Evolutionary conservation across 352 stramenopile species (phyloP), one percentile per base, ranked within the genome.

Genomic region (Poterioochromonas sp.): DNA sequence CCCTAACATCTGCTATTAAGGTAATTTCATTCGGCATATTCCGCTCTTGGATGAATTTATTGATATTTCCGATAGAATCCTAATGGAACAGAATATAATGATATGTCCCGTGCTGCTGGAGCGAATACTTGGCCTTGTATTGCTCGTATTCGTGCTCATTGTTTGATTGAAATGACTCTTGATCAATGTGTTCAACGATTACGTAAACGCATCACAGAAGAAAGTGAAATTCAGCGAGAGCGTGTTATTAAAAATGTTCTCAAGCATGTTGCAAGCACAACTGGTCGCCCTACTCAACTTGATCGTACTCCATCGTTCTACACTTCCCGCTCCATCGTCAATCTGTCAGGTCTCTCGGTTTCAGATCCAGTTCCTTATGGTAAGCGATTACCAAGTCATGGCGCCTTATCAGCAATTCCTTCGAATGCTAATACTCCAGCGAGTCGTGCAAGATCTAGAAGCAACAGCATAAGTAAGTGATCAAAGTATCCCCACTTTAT

Each of bases 101-200:
- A 87, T 73, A 88, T 85, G 82, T 80, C 87, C 11, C 40, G 89
- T 76, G 90, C 89, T n/a, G 92, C 92, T 37, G 91, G 98, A 82
- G 88, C 90, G 37, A 92, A 90, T 26, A 93, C 87, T 69, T 97
- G 90, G 90, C 90, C 90, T n/a, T 87, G 92, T 71, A 90, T 99
- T 76, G 86, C 94, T 53, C 91, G 92, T 43, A 97, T 99, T 78
- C 93, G 93, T 65, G 94, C 88, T 62, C 96, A 98, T 87, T 97
- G 94, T 80, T 91, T 92, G 60, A 92, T 98, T 58, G 95, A 99
- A 82, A 91, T 97, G 82, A 94, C 92, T 22, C 87, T 99, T 0
- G 94, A 99, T 85, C 80, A 84, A 51, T 93, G 88, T 79, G 89
- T 95, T 20, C 87, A 91, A 78, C 82, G 40, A 18, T 54, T 74